Evolutionary conservation across 2,329 filamentous ascomycete species (phyloP).

Genomic region (Alternaria burnsii): DNA sequence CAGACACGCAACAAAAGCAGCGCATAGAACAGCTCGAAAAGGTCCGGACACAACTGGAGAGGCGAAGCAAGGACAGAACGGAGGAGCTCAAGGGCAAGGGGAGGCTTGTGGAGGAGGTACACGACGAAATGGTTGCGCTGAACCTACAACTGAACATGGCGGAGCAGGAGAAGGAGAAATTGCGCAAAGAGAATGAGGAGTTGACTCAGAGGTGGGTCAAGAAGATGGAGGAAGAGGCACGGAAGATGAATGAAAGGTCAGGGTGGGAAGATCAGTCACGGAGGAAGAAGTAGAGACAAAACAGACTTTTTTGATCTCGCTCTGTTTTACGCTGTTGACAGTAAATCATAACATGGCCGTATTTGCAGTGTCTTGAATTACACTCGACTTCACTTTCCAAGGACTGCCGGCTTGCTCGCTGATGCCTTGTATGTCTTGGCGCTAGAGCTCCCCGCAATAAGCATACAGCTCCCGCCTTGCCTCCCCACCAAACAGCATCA

Average conservation of each 20-base stretch:
- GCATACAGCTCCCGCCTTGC: constrained; percentile 11
- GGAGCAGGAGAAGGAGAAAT: constrained; percentile 75
- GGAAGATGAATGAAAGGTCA: constrained; percentile 74
- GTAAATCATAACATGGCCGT: neutral
- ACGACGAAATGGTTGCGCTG: constrained; percentile 90
- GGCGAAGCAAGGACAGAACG: constrained; percentile 79
- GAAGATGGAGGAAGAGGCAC: constrained; percentile 83
- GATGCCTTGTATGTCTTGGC: constrained; percentile 42
- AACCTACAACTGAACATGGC: constrained; percentile 88
- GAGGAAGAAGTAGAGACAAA: constrained; percentile 22
- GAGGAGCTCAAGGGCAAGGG: constrained; percentile 86
- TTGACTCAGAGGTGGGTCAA: constrained; percentile 92
- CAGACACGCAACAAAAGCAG: constrained; percentile 67
- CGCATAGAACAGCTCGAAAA: constrained; percentile 69
- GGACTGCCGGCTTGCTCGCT: constrained; percentile 10
- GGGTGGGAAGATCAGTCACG: constrained; percentile 37
- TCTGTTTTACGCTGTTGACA: neutral
- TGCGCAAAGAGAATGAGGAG: constrained; percentile 85
- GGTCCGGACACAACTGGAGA: constrained; percentile 68
- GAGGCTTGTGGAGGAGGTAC: constrained; percentile 84
- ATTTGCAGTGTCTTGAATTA: neutral
- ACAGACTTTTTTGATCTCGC: neutral
- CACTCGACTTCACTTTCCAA: neutral
- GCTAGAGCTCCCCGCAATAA: constrained; percentile 36
- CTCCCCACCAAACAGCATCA: constrained; percentile 20